Evolutionary conservation across 2,329 filamentous ascomycete genomes (phyloP).

Genomic region (Stachybotrys chlorohalonatus): DNA sequence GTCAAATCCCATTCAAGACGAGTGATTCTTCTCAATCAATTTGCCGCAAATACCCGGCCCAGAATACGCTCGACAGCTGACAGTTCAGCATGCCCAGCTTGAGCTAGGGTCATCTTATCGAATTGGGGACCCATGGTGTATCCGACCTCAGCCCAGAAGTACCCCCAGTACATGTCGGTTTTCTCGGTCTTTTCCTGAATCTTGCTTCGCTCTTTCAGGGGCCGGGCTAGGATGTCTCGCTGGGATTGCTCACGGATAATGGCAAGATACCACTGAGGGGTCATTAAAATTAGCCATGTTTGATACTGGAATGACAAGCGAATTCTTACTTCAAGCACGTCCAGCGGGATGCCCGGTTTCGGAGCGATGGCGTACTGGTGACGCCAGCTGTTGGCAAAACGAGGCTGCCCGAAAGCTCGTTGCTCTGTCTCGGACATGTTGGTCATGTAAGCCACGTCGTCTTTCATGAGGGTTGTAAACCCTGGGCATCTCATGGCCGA

Average conservation of each 20-base stretch:
- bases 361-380: slow-evolving; percentile 43
- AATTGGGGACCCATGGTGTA: slow-evolving; percentile 31
- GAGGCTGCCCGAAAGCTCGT: slow-evolving; percentile 36
- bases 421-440: slow-evolving; percentile 24
- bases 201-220: slow-evolving; percentile 30
- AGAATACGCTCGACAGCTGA: slow-evolving; percentile 40
- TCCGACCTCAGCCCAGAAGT: slow-evolving; percentile 38
- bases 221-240: slow-evolving; percentile 26
- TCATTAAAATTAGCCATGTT: background rate
- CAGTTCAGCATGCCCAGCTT: slow-evolving; percentile 38
- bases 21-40: background rate
- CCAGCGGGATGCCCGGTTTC: slow-evolving; percentile 37
- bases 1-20: background rate
- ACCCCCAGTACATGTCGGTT: slow-evolving; percentile 41
- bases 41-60: slow-evolving; percentile 24
- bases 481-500: slow-evolving; percentile 49
- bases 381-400: slow-evolving; percentile 37
- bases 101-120: slow-evolving; percentile 38
- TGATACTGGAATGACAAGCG: background rate
- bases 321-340: slow-evolving; percentile 44
- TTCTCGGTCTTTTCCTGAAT: slow-evolving; percentile 21
- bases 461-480: slow-evolving; percentile 53
- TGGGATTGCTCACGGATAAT: slow-evolving; percentile 44
- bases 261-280: slow-evolving; percentile 44
- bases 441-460: slow-evolving; percentile 41